Conservation (phyloP, 139 green algal species). For the Deuterostichococcus epilithicus region DNA sequence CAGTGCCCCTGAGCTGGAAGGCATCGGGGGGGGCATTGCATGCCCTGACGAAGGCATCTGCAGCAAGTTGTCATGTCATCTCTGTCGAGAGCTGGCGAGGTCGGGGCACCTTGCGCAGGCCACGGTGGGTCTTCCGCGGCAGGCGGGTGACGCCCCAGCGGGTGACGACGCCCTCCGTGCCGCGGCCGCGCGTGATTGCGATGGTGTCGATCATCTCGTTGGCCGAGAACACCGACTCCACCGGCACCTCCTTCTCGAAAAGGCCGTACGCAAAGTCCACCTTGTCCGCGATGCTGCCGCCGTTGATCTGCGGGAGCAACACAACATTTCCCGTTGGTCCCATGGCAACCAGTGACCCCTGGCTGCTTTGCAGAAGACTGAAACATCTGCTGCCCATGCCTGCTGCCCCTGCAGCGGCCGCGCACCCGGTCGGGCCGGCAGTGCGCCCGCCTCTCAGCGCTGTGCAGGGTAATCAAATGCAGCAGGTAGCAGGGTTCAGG, state of each 20-base stretch:
- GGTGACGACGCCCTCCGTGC: conserved; percentile 96
- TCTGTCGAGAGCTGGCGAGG: background rate
- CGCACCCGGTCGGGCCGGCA: no score
- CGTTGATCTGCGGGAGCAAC: conserved; percentile 81
- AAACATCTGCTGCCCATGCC: background rate
- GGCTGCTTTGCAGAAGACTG: background rate
- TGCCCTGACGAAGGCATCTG: no score
- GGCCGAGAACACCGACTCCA: conserved; percentile 83
- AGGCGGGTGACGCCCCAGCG: conserved; percentile 98
- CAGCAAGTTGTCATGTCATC: background rate
- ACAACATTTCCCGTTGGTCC: background rate
- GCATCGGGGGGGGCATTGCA: no score
- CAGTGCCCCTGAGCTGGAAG: no score
- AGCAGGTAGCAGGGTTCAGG: no score
- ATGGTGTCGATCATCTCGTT: conserved; percentile 99
- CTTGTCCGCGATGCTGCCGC: conserved; percentile 87
- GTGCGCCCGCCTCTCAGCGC: no score
- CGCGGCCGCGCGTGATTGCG: conserved; percentile 91
- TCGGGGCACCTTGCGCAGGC: conserved; percentile 91
- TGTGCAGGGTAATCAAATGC: no score
- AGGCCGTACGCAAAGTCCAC: conserved; percentile 91
- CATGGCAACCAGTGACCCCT: background rate
- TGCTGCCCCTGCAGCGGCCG: background rate
- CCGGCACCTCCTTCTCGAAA: conserved; percentile 92
- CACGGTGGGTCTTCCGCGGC: conserved; percentile 98